A percentile compares a stretch with the other conserved stretches of the same genome.
phyloP scores from a whole-genome alignment of 202 grass and related monocot genomes.

The Eragrostis tef region DNA sequence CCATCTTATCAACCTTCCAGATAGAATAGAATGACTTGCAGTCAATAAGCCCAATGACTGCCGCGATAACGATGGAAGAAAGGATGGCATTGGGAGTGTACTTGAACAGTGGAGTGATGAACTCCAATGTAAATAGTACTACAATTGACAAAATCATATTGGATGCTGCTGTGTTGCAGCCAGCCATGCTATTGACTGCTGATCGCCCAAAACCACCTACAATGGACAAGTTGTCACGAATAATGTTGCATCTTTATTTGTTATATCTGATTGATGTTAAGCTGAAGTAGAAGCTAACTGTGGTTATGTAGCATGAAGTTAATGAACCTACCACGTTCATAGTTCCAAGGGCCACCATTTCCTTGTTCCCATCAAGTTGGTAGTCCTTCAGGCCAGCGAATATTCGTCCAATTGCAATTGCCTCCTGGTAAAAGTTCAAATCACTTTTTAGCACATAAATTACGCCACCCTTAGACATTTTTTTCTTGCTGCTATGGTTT shows the following conservation, averaged over 20 bases:
- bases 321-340: slow-evolving; percentile 90
- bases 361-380: slow-evolving; percentile 86
- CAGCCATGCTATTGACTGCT: slow-evolving; percentile 87
- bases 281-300: slow-evolving; percentile 52
- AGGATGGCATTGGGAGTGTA: slow-evolving; percentile 91
- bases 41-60: slow-evolving; percentile 70
- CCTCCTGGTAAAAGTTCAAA: slow-evolving; percentile 63
- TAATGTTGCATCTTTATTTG: slow-evolving; percentile 28
- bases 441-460: neutral
- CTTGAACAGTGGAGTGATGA: slow-evolving; percentile 89
- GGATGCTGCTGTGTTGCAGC: slow-evolving; percentile 71
- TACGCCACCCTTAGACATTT: no score
- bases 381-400: slow-evolving; percentile 83
- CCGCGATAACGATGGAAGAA: slow-evolving; percentile 79
- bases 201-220: slow-evolving; percentile 82
- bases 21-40: slow-evolving; percentile 61
- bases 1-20: slow-evolving; percentile 93
- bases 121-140: slow-evolving; percentile 66
- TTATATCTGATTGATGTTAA: neutral
- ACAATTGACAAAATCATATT: slow-evolving; percentile 83
- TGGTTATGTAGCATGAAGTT: slow-evolving; percentile 83
- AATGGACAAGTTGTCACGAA: slow-evolving; percentile 27
- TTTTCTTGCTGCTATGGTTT: no score
- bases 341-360: slow-evolving; percentile 85
- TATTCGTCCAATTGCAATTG: slow-evolving; percentile 89